Conservation (phyloP, 2,329 filamentous ascomycete genomes). For the Talaromyces sp. region DNA sequence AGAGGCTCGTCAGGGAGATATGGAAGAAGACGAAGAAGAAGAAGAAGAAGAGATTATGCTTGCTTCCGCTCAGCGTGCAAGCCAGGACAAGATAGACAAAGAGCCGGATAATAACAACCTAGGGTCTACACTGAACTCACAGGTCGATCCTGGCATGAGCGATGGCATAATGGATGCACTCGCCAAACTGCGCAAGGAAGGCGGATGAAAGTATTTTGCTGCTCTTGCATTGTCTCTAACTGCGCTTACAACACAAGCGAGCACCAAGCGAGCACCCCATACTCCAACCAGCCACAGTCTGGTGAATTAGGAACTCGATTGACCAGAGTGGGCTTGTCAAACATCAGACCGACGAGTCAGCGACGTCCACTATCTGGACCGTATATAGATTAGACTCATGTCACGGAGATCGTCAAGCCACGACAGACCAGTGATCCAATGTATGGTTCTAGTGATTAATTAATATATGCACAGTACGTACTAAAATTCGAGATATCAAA, state of each 20-base stretch:
- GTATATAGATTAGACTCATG: not conserved
- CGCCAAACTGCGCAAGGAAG: constrained; percentile 46
- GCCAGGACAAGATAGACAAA: constrained; percentile 18
- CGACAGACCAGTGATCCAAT: not conserved
- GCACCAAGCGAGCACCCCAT: not conserved
- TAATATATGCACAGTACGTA: not conserved
- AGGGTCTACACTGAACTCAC: constrained; percentile 10
- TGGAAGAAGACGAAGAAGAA: constrained; percentile 23
- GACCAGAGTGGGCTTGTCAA: not conserved
- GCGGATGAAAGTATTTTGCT: constrained; percentile 7
- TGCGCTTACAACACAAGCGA: not conserved
- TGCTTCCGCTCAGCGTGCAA: constrained; percentile 23
- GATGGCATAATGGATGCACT: constrained; percentile 57
- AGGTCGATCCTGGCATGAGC: constrained; percentile 42
- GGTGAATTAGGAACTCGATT: not conserved
- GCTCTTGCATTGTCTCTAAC: not conserved
- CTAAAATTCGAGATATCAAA: not conserved
- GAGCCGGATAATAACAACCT: constrained; percentile 3
- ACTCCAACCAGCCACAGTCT: not conserved
- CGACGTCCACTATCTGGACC: not conserved
- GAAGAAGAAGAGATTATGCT: constrained; percentile 44
- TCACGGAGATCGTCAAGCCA: not conserved
- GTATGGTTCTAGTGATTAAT: not conserved
- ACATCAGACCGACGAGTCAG: not conserved
- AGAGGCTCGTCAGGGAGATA: constrained; percentile 17